Base-by-base conservation (phyloP, 2,329 filamentous ascomycete species). In the Chaetomiaceae sp. region DNA sequence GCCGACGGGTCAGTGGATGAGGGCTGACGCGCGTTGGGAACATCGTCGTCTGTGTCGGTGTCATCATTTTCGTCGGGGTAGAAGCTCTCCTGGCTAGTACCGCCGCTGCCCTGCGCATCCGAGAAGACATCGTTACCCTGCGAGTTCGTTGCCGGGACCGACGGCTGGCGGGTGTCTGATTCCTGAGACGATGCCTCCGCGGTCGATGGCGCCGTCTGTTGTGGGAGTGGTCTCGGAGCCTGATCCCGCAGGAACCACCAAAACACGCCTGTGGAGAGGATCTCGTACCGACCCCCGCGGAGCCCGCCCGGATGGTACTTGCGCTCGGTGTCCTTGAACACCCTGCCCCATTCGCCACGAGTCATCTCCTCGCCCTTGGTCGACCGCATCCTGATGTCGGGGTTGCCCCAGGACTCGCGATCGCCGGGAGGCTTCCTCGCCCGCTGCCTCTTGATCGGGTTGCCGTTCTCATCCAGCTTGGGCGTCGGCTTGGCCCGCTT, bases 341-440 rank as follows among this genome's bases (percentile, higher is more conserved):
- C 6, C 19, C 12, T 10, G 1, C 42, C 20, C 9, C 52, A 44
- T 4, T 51, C 37, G 14, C 12, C 31, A 16, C 45, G 45, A 1
- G 49, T 51, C 41, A 52, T 46, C n/a, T 42, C 19, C 16, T 48
- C 40, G n/a, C 53, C 53, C n/a, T 25, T 34, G 19, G 14, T 33
- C 10, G 52, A 51, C n/a, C 23, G 25, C 44, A 54, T 44, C 19
- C 10, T 16, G n/a, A 9, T 19, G 16, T 38, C 3, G 3, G 35
- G 30, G 30, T n/a, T 13, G 14, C 7, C 30, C 30, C 30, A 33
- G 30, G 4, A n/a, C 8, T 33, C 10, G 6, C 10, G 10, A 12
- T 33, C 30, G 30, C 30, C 10, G 8, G 30, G 7, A 12, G 25
- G 25, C 25, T 5, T 5, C 25, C 12, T 27, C 6, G 12, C 25